Evolutionary conservation across 441 rosid species (phyloP).

Genomic region (Manihot esculenta): DNA sequence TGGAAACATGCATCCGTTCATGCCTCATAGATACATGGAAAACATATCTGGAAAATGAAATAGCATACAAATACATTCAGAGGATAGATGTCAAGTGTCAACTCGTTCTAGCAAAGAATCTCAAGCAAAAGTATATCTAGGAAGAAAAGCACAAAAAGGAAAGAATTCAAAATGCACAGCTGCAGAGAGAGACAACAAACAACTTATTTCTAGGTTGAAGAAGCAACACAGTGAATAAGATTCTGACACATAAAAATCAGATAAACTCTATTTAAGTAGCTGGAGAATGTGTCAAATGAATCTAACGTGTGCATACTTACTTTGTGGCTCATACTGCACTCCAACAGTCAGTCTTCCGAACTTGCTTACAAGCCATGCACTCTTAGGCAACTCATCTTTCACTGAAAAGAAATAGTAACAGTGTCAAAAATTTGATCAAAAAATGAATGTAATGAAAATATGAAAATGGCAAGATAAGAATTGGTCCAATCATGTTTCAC

Average conservation of each 20-base stretch:
- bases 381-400: slow-evolving; percentile 57
- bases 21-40: not conserved
- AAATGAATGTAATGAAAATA: not conserved
- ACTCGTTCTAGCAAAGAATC: not conserved
- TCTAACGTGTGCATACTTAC: slow-evolving; percentile 43
- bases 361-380: slow-evolving; percentile 90
- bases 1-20: not conserved
- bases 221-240: not conserved
- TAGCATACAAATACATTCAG: not conserved
- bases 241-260: not conserved
- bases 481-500: not conserved
- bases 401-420: slow-evolving; percentile 35
- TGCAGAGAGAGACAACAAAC: not conserved
- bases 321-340: slow-evolving; percentile 73
- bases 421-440: not conserved
- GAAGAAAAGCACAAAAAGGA: no score
- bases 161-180: not conserved
- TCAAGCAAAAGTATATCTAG: not conserved
- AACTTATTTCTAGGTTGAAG: slow-evolving; percentile 5
- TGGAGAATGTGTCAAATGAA: slow-evolving; percentile 3
- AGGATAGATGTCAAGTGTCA: not conserved
- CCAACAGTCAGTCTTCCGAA: slow-evolving; percentile 82
- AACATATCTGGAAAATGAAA: not conserved
- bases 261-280: not conserved
- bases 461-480: not conserved